Conservation (phyloP, 495 filamentous ascomycete species). For the Hypoxylon perforatum region DNA sequence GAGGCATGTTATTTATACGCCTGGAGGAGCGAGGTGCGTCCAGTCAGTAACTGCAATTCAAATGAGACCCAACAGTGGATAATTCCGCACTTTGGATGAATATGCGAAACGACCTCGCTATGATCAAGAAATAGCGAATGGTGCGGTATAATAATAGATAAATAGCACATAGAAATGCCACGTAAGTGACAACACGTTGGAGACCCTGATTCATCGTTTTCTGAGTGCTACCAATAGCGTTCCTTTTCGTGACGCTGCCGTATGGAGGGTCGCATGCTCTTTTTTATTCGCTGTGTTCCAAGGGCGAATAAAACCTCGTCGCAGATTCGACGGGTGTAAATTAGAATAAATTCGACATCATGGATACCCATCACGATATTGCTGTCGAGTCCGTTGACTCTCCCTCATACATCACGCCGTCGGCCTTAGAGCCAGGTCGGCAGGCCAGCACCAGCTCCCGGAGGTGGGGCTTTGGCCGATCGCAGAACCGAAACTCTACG, state of each 20-base stretch:
- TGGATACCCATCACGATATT: slow-evolving; percentile 5
- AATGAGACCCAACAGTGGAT: too few relatives aligned
- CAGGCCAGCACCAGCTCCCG: not conserved
- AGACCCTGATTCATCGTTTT: slow-evolving; percentile 20
- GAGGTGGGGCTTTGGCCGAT: slow-evolving; percentile 20
- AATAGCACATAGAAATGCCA: slow-evolving; percentile 22
- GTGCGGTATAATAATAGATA: not conserved
- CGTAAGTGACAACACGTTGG: slow-evolving; percentile 35
- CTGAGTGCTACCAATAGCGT: slow-evolving; percentile 23
- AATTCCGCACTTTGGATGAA: too few relatives aligned
- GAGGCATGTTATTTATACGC: too few relatives aligned
- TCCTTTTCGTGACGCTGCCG: slow-evolving; percentile 5
- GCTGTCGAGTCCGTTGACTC: not conserved
- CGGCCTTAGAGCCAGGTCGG: not conserved
- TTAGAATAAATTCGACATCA: not conserved
- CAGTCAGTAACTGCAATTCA: too few relatives aligned
- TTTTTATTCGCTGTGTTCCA: slow-evolving; percentile 14
- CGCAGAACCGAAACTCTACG: not conserved
- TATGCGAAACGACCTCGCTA: not conserved
- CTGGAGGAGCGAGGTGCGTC: too few relatives aligned
- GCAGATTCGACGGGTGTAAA: not conserved
- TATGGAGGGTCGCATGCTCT: not conserved
- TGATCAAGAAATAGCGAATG: slow-evolving; percentile 12
- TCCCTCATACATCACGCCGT: not conserved
- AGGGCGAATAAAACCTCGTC: slow-evolving; percentile 1